Evolutionary conservation across 2,329 filamentous ascomycete species (phyloP), one percentile per base, ranked within the genome.

Genomic region (Thelonectria blattea): DNA sequence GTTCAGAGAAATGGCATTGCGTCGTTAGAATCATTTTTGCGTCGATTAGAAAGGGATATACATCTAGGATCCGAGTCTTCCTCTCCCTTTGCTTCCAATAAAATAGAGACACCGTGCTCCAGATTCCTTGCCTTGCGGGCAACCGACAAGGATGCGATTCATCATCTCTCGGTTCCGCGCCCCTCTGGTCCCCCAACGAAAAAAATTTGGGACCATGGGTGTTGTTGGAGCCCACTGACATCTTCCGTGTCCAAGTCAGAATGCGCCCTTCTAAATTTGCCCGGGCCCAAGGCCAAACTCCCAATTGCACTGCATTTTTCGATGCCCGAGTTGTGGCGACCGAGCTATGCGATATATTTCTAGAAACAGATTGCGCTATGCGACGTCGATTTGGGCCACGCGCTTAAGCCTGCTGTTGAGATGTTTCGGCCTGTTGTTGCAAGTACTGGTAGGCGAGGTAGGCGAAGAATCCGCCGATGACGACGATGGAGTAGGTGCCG

Each of bases 361-460:
- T 50, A 60, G 49, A 60, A 60, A 52, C 62, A 59, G 49, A 56
- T 56, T 60, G 56, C 51, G 32, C 61, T 62, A 53, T 66, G 56
- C 22, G 52, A 60, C 65, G 43, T 54, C 41, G 54, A 30, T 59
- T 60, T 55, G 42, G 18, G 48, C 32, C 15, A 45, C 46, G 58
- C 53, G 51, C 59, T 54, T 80, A 71, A 58, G 67, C 69, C 52
- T 62, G 61, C 50, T 58, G 46, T 27, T 62, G 61, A 37, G 32
- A 37, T 2, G 34, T 52, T 52, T 67, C 65, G 61, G 83, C 78
- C 75, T 83, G 80, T 58, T 70, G 67, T 82, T 94, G 88, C 71
- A 96, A 77, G 83, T 95, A 96, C 79, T 93, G 89, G 84, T 94
- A 97, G 71, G 85, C 91, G 70, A 85, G 85, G 81, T 92, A 98